A percentile compares a stretch with the other conserved stretches of the same genome.
These are phyloP conservation scores for Melanogaster broomeanus DNA, from an alignment of 768 basidiomycete genomes.

Conservation along the genomic window DNA sequence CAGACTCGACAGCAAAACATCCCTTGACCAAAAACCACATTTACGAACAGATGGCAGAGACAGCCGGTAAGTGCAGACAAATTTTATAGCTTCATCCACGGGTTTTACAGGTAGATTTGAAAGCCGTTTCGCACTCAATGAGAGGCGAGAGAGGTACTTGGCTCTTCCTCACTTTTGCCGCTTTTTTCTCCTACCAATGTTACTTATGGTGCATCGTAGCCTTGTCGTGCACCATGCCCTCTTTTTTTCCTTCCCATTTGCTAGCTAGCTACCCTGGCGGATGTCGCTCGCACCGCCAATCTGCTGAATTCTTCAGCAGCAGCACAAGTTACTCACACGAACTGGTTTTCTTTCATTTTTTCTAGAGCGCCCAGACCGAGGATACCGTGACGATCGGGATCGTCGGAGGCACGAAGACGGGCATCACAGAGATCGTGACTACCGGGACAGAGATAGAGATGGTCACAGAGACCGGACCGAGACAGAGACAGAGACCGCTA, in stretches of 20 bases:
- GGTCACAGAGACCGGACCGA: conserved; percentile 28
- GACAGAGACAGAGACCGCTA: conserved; percentile 39
- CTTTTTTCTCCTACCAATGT: conserved; percentile 45
- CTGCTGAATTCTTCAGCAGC: conserved; percentile 43
- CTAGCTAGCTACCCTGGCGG: conserved; percentile 65
- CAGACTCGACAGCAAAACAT: conserved; percentile 7
- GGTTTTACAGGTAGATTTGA: conserved; percentile 30
- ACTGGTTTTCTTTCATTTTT: conserved; percentile 46
- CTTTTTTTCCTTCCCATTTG: conserved; percentile 30
- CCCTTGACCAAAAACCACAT: conserved; percentile 26
- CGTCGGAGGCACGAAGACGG: conserved; percentile 64
- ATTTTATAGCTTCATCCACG: conserved; percentile 13
- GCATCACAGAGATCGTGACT: conserved; percentile 53
- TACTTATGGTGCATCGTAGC: conserved; percentile 63
- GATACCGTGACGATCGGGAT: conserved; percentile 64
- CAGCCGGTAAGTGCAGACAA: conserved; percentile 51
- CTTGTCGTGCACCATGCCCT: conserved; percentile 45
- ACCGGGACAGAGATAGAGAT: conserved; percentile 48
- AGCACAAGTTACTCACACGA: conserved; percentile 53
- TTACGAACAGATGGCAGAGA: conserved; percentile 45
- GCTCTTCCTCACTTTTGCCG: conserved; percentile 34
- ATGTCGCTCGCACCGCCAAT: conserved; percentile 41
- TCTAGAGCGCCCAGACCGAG: conserved; percentile 49
- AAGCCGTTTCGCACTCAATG: conserved; percentile 29
- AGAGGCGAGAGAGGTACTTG: conserved; percentile 37